Conservation (phyloP, 2,329 filamentous ascomycete species). For the Exophiala sideris region DNA sequence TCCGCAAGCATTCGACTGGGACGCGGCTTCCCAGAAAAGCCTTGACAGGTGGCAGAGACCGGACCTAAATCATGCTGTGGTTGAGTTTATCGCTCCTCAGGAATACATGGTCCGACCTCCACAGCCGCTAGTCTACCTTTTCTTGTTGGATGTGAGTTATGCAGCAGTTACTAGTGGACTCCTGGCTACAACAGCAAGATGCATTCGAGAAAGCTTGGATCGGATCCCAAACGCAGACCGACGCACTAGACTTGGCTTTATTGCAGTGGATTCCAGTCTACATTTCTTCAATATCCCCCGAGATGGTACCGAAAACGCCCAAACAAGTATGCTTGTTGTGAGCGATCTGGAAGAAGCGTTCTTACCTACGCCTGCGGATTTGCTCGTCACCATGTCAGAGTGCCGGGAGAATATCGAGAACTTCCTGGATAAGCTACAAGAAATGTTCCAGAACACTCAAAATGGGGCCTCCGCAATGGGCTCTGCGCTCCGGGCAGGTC, state of each 20-base stretch:
- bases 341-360: slow-evolving; percentile 96
- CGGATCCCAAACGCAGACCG: slow-evolving; percentile 97
- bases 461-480: slow-evolving; percentile 91
- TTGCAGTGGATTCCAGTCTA: slow-evolving; percentile 89
- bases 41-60: slow-evolving; percentile 88
- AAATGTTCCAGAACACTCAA: slow-evolving; percentile 95
- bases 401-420: slow-evolving; percentile 86
- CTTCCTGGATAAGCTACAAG: slow-evolving; percentile 84
- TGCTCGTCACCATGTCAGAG: slow-evolving; percentile 84
- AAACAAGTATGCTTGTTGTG: slow-evolving; percentile 88
- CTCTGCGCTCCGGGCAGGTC: slow-evolving; percentile 83
- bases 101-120: slow-evolving; percentile 99
- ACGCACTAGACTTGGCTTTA: slow-evolving; percentile 86
- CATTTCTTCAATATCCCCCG: slow-evolving; percentile 96
- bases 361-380: slow-evolving; percentile 85
- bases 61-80: slow-evolving; percentile 93
- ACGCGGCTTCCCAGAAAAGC: slow-evolving; percentile 83
- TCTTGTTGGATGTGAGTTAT: slow-evolving; percentile 92
- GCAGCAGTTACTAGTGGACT: slow-evolving; percentile 85
- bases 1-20: slow-evolving; percentile 99
- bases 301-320: slow-evolving; percentile 77
- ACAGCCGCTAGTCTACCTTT: slow-evolving; percentile 91
- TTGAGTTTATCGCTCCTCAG: slow-evolving; percentile 95
- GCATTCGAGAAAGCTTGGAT: slow-evolving; percentile 90
- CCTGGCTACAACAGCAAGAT: slow-evolving; percentile 85